A percentile compares a stretch with the other conserved stretches of the same genome.
Conservation (phyloP, 352 stramenopile genomes). For the Globisporangium nodosum region DNA sequence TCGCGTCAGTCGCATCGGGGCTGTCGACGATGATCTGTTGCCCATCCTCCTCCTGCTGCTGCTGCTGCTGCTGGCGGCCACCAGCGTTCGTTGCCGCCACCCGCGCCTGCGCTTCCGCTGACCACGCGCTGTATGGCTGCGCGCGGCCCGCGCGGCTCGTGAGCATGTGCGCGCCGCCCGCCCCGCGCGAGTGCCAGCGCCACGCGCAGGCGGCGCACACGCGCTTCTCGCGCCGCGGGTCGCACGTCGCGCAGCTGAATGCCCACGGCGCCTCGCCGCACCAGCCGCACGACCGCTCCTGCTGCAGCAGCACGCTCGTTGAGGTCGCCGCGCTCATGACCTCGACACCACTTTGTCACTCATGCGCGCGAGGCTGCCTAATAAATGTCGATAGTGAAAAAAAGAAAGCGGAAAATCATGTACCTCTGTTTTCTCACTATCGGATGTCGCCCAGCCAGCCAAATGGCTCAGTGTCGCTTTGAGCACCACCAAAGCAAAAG, state of each 20-base stretch:
- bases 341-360: too few relatives aligned
- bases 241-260: slow-evolving; percentile 27
- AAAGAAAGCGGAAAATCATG: too few relatives aligned
- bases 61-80: not conserved
- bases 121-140: slow-evolving; percentile 17
- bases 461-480: too few relatives aligned
- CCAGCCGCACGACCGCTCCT: slow-evolving; percentile 22
- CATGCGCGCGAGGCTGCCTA: too few relatives aligned
- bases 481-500: not conserved
- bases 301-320: not conserved
- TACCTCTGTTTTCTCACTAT: too few relatives aligned
- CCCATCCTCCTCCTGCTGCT: not conserved
- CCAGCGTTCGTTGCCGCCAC: not conserved
- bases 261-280: slow-evolving; percentile 29
- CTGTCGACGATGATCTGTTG: not conserved
- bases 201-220: slow-evolving; percentile 24
- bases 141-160: slow-evolving; percentile 16
- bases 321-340: not conserved
- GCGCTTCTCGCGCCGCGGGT: slow-evolving; percentile 21
- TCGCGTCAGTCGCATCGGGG: not conserved
- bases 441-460: too few relatives aligned
- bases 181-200: slow-evolving; percentile 36
- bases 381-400: too few relatives aligned
- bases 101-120: slow-evolving; percentile 1
- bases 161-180: slow-evolving; percentile 24